Conservation (phyloP, 1,139 yeast genomes). For the Blastobotrys proliferans region DNA sequence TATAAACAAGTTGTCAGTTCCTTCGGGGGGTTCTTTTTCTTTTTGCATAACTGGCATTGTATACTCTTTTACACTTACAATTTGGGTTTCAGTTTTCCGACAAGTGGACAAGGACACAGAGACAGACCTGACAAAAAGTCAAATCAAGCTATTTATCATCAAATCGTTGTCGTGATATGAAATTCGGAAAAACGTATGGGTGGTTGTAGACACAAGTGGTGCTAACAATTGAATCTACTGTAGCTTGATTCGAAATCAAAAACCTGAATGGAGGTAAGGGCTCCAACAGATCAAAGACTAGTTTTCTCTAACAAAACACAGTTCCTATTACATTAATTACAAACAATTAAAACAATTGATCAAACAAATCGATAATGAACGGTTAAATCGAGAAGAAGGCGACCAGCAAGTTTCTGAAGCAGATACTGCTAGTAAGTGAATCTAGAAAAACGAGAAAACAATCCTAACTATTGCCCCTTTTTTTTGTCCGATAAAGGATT, state of each 20-base stretch:
- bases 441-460: constrained; percentile 10
- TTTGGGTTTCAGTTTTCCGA: no score
- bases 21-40: no score
- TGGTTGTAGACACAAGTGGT: no score
- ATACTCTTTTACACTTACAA: no score
- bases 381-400: constrained; percentile 16
- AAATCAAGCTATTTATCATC: no score
- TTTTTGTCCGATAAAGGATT: constrained; percentile 48
- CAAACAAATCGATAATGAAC: constrained; percentile 43
- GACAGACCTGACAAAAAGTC: no score
- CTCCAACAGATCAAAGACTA: not conserved
- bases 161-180: no score
- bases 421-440: constrained; percentile 28
- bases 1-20: no score
- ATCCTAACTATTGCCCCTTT: not conserved
- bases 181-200: constrained; percentile 73
- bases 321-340: constrained; percentile 63
- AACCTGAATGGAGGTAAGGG: constrained; percentile 77
- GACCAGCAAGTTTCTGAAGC: constrained; percentile 22
- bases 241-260: constrained; percentile 69
- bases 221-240: no score
- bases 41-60: no score
- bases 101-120: no score
- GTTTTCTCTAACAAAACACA: constrained; percentile 1
- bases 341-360: constrained; percentile 79